These are phyloP conservation scores for Coemansia sp. DNA, from an alignment of 192 early-diverging fungal genomes.

Conservation along the genomic window DNA sequence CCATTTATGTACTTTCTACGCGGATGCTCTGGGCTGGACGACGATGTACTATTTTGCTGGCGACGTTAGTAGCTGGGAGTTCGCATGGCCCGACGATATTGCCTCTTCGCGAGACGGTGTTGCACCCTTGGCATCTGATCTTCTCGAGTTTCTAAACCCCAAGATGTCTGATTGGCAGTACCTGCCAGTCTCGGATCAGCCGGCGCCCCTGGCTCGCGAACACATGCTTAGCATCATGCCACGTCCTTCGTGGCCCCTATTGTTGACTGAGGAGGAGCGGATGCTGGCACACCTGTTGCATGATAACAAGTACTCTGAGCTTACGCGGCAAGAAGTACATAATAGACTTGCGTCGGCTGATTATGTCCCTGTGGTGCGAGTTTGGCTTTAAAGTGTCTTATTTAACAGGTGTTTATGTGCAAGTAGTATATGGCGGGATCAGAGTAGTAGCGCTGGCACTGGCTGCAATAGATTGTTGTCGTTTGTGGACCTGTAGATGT, in stretches of 20 bases:
- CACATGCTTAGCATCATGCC: slow-evolving; percentile 46
- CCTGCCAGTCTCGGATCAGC: slow-evolving; percentile 5
- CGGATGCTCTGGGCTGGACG: slow-evolving; percentile 39
- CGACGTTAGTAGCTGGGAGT: slow-evolving; percentile 38
- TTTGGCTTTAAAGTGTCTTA: slow-evolving; percentile 21
- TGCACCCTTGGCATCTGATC: slow-evolving; percentile 38
- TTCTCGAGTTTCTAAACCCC: slow-evolving; percentile 13
- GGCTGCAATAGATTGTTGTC: slow-evolving; percentile 39
- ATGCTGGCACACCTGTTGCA: slow-evolving; percentile 15
- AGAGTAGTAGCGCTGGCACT: slow-evolving; percentile 37
- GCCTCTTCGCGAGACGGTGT: slow-evolving; percentile 1
- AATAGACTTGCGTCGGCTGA: background rate
- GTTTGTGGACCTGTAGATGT: background rate
- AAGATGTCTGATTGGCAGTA: slow-evolving; percentile 4
- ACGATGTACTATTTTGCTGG: slow-evolving; percentile 37
- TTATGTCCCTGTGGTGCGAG: slow-evolving; percentile 12
- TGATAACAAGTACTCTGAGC: slow-evolving; percentile 16
- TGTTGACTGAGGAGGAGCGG: slow-evolving; percentile 7
- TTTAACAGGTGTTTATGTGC: slow-evolving; percentile 28
- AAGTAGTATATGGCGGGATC: slow-evolving; percentile 21
- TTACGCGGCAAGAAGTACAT: slow-evolving; percentile 17
- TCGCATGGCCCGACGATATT: slow-evolving; percentile 39
- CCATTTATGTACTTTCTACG: slow-evolving; percentile 23
- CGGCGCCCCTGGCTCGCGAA: slow-evolving; percentile 30
- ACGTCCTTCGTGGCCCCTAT: slow-evolving; percentile 12